These are phyloP conservation scores for Sugiyamaella americana DNA, from an alignment of 805 yeast genomes.

Conservation along the genomic window DNA sequence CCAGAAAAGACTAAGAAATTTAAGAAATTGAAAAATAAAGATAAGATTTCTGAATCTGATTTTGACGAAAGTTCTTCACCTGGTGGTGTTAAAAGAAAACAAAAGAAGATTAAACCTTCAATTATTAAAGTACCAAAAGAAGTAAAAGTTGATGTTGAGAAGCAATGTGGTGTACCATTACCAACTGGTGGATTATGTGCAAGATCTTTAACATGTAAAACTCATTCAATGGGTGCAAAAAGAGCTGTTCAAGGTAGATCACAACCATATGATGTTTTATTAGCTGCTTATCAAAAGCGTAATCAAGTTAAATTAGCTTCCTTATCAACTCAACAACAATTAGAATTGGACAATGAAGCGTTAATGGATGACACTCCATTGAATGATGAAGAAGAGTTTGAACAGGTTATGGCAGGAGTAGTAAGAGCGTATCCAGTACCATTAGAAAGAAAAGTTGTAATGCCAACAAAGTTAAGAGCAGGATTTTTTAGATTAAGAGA, in stretches of 20 bases:
- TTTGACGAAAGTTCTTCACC: neutral
- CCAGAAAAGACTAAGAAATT: neutral
- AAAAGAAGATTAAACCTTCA: slow-evolving; percentile 9
- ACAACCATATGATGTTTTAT: slow-evolving; percentile 74
- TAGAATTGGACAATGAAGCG: slow-evolving; percentile 29
- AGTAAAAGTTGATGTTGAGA: slow-evolving; percentile 82
- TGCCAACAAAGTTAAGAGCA: slow-evolving; percentile 64
- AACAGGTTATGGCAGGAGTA: slow-evolving; percentile 80
- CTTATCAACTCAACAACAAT: slow-evolving; percentile 34
- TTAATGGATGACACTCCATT: slow-evolving; percentile 36
- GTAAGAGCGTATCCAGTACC: slow-evolving; percentile 74
- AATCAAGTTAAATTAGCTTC: slow-evolving; percentile 78
- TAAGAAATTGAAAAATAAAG: neutral
- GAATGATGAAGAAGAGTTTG: slow-evolving; percentile 86
- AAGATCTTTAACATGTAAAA: slow-evolving; percentile 81
- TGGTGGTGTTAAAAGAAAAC: neutral
- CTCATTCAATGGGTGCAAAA: slow-evolving; percentile 93
- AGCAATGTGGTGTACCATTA: slow-evolving; percentile 85
- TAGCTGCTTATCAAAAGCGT: slow-evolving; percentile 81
- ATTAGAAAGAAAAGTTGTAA: slow-evolving; percentile 57
- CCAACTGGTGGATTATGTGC: slow-evolving; percentile 88
- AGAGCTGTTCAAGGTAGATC: slow-evolving; percentile 85
- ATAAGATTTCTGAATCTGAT: neutral
- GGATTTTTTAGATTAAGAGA: slow-evolving; percentile 77
- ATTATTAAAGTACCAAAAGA: slow-evolving; percentile 44